A percentile compares a stretch with the other conserved stretches of the same genome.
Conservation (phyloP, 257 asterid genomes). For the Thymus mandschuricus region DNA sequence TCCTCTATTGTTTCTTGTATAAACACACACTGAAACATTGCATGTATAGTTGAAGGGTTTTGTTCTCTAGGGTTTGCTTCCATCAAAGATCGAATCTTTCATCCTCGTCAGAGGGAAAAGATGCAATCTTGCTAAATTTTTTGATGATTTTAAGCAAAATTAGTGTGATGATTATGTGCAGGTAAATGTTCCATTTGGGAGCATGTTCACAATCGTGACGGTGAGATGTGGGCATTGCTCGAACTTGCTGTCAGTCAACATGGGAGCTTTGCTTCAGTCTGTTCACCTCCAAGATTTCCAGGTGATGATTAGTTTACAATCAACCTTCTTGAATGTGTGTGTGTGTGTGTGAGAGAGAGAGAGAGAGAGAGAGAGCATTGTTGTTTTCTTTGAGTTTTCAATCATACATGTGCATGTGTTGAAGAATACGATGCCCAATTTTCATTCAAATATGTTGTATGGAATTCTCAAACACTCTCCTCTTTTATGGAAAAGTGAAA, state of each 20-base stretch:
- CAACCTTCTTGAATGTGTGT: background rate
- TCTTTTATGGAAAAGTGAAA: background rate
- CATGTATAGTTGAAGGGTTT: background rate
- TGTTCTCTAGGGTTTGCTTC: slow-evolving; percentile 29
- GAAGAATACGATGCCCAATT: background rate
- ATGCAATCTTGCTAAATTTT: too few relatives aligned
- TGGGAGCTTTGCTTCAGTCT: slow-evolving; percentile 71
- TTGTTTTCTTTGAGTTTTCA: background rate
- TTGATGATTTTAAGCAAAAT: background rate
- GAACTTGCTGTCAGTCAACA: slow-evolving; percentile 80
- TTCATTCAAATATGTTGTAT: background rate
- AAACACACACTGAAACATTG: background rate
- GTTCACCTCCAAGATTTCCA: slow-evolving; percentile 76
- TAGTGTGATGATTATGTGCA: slow-evolving; percentile 26
- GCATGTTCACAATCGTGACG: slow-evolving; percentile 71
- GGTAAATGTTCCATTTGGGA: slow-evolving; percentile 92
- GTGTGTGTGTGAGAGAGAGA: background rate
- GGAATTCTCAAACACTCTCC: too few relatives aligned
- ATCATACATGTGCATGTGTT: background rate
- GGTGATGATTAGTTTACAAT: slow-evolving; percentile 38
- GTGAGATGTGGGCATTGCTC: slow-evolving; percentile 96
- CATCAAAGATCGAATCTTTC: background rate
- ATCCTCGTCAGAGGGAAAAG: too few relatives aligned
- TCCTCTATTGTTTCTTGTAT: background rate
- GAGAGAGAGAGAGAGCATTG: too few relatives aligned